Percentiles rank a stretch among this genome's conserved stretches.
These are phyloP conservation scores for Hypocreales sp. DNA, from an alignment of 2,329 filamentous ascomycete genomes.

Conservation along the genomic window DNA sequence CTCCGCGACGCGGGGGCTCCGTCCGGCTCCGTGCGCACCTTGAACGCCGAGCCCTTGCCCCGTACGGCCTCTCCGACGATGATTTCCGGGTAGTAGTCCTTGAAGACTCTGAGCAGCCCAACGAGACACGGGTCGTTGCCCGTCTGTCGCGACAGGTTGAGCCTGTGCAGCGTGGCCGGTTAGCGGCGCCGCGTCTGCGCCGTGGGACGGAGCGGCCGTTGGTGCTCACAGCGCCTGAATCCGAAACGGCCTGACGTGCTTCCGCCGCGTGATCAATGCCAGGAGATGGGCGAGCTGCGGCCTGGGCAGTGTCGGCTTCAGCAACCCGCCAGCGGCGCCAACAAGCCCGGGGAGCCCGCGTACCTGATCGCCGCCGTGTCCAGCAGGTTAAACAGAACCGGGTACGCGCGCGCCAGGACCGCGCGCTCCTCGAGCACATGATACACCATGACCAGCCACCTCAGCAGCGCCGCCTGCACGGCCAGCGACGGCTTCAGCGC, in stretches of 20 bases:
- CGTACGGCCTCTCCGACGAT: slow-evolving; percentile 55
- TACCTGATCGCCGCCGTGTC: slow-evolving; percentile 66
- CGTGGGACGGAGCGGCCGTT: too few species aligned
- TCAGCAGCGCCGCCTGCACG: slow-evolving; percentile 55
- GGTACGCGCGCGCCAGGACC: slow-evolving; percentile 54
- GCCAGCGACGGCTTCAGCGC: slow-evolving; percentile 56
- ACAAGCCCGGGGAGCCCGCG: too few species aligned
- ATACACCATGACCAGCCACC: slow-evolving; percentile 66
- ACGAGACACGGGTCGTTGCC: slow-evolving; percentile 61
- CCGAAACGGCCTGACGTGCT: slow-evolving; percentile 69
- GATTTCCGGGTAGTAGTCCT: slow-evolving; percentile 83
- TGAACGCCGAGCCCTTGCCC: slow-evolving; percentile 46
- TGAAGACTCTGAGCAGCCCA: slow-evolving; percentile 67
- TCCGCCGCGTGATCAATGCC: slow-evolving; percentile 63
- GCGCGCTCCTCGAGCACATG: slow-evolving; percentile 50
- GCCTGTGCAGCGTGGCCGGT: slow-evolving; percentile 18
- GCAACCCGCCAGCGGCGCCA: too few species aligned
- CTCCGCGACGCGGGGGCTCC: too few species aligned
- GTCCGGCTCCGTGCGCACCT: slow-evolving; percentile 29
- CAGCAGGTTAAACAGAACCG: slow-evolving; percentile 64
- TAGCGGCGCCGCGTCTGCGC: background rate
- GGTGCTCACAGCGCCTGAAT: slow-evolving; percentile 55
- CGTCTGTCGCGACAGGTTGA: slow-evolving; percentile 40
- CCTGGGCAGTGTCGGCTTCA: slow-evolving; percentile 18
- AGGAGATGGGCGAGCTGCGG: slow-evolving; percentile 60